Conservation (phyloP, 306 rosid genomes). For the Bauhinia variegata region DNA sequence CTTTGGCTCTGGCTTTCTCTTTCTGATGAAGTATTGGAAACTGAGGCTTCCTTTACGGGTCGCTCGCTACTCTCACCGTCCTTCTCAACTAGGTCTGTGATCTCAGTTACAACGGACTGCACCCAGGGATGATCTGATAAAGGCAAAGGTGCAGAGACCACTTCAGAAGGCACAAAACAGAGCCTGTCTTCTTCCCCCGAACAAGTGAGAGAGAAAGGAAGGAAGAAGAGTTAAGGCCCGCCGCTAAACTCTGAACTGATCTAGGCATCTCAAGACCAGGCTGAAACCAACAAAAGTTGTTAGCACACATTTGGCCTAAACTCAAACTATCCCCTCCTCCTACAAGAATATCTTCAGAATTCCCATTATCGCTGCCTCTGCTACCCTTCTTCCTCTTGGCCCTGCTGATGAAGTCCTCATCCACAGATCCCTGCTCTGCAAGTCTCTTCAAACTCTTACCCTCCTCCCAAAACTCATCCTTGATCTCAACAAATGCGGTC, state of each 20-base stretch:
- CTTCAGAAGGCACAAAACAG: constrained; percentile 70
- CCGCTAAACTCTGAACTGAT: constrained; percentile 15
- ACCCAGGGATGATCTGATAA: constrained; percentile 63
- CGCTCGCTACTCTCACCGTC: constrained; percentile 55
- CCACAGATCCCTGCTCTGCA: constrained; percentile 55
- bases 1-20: constrained; percentile 51
- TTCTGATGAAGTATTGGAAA: constrained; percentile 72
- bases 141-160: constrained; percentile 60
- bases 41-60: constrained; percentile 54
- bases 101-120: constrained; percentile 65
- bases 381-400: constrained; percentile 80
- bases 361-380: constrained; percentile 40
- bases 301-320: constrained; percentile 61
- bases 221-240: constrained; percentile 45
- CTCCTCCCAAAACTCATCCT: constrained; percentile 64
- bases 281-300: constrained; percentile 62
- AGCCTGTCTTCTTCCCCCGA: constrained; percentile 68
- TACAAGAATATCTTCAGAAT: constrained; percentile 36
- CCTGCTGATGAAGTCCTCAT: constrained; percentile 53
- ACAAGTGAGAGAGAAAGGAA: constrained; percentile 61
- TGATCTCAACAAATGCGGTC: constrained; percentile 36
- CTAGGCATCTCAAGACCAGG: constrained; percentile 37
- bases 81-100: constrained; percentile 68
- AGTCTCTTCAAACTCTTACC: constrained; percentile 76
- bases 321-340: constrained; percentile 47